phyloP scores from a whole-genome alignment of 2,329 filamentous ascomycete genomes.

The Cytospora mali region DNA sequence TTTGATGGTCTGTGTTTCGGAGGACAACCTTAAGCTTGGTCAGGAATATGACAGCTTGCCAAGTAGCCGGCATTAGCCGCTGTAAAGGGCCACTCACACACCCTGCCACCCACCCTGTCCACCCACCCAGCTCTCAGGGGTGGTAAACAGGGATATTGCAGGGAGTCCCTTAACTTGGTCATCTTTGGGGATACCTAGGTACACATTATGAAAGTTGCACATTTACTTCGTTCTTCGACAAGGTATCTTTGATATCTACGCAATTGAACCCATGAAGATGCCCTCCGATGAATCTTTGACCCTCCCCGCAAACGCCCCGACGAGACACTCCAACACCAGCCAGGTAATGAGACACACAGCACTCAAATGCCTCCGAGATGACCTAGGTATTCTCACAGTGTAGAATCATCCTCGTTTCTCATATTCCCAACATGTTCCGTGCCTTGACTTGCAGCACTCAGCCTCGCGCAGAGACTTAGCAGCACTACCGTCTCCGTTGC shows the following conservation, averaged over 20 bases:
- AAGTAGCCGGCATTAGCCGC: not conserved
- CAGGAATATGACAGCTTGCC: not conserved
- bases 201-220: not conserved
- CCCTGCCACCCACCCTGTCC: not conserved
- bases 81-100: not conserved
- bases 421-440: conserved; percentile 63
- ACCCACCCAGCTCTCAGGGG: not conserved
- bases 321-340: conserved; percentile 16
- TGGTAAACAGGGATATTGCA: not conserved
- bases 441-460: conserved; percentile 81
- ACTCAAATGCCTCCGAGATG: not conserved
- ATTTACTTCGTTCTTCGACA: not conserved
- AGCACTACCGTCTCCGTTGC: conserved; percentile 96
- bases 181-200: too few species aligned
- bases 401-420: conserved; percentile 58
- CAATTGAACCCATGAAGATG: conserved; percentile 7
- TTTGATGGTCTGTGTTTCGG: not conserved
- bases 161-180: too few species aligned
- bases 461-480: conserved; percentile 78
- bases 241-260: conserved; percentile 25
- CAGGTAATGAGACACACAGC: conserved; percentile 2
- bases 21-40: not conserved
- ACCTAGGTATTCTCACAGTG: conserved; percentile 12
- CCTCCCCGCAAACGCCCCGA: not conserved
- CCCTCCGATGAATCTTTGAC: not conserved